Evolutionary conservation across 441 rosid species (phyloP).

Genomic region (Syzygium syzygioides): DNA sequence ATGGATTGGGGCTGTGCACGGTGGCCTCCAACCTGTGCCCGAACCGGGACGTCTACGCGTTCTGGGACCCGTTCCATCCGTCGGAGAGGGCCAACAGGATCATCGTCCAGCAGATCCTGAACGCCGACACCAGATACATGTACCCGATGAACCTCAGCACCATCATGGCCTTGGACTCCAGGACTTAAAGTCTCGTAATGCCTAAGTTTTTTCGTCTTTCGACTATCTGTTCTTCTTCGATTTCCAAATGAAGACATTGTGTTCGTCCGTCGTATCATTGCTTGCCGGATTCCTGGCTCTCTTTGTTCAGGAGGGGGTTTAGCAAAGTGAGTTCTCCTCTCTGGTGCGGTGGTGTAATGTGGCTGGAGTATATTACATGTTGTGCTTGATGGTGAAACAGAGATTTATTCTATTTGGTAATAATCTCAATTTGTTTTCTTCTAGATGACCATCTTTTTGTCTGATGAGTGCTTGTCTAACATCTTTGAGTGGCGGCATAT

Average conservation of each 20-base stretch:
- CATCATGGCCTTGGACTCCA: constrained; percentile 13
- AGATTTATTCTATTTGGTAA: neutral
- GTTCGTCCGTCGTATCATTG: neutral
- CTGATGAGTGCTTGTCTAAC: neutral
- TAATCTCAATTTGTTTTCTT: neutral
- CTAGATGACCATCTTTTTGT: neutral
- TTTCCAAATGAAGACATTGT: neutral
- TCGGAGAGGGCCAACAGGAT: neutral
- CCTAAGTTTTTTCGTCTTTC: neutral
- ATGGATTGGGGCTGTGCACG: constrained; percentile 10
- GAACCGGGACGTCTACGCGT: constrained; percentile 6
- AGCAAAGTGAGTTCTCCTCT: neutral
- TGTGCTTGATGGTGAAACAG: neutral
- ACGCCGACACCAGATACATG: constrained; percentile 5
- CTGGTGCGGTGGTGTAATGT: neutral
- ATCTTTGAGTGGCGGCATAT: neutral
- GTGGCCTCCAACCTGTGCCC: constrained; percentile 4
- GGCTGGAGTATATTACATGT: neutral
- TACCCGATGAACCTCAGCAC: constrained; percentile 17
- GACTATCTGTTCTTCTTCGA: neutral
- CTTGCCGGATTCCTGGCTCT: neutral
- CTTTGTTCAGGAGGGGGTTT: neutral
- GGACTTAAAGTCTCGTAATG: neutral
- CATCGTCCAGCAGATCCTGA: constrained; percentile 3
- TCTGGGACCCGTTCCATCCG: constrained; percentile 15